Conservation (phyloP, 2,329 filamentous ascomycete species). For the Cladosporium velox region DNA sequence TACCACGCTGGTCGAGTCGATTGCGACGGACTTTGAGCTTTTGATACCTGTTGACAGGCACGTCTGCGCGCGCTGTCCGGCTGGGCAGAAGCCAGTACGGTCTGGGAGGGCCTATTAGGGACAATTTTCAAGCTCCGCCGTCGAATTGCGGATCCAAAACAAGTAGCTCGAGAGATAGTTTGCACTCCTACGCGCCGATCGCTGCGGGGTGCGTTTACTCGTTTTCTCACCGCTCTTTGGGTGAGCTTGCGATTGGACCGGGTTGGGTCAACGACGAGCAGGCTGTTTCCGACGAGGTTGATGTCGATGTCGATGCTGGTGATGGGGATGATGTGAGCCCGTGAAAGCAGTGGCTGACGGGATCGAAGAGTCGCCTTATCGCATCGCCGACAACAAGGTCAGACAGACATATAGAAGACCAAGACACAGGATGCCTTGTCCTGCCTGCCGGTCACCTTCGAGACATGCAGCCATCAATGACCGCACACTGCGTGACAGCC, state of each 20-base stretch:
- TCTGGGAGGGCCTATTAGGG: conserved; percentile 13
- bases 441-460: conserved; percentile 12
- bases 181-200: conserved; percentile 14
- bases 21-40: neutral
- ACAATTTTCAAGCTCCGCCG: conserved; percentile 6
- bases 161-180: conserved; percentile 8
- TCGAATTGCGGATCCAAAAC: conserved; percentile 10
- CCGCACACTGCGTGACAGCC: conserved; percentile 10
- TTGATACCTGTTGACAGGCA: conserved; percentile 12
- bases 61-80: conserved; percentile 7
- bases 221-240: conserved; percentile 20
- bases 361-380: conserved; percentile 6
- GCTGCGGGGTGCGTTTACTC: conserved; percentile 19
- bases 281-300: conserved; percentile 9
- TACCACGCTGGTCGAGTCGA: conserved; percentile 14
- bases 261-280: neutral
- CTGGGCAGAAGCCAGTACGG: conserved; percentile 14
- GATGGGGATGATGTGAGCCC: conserved; percentile 1
- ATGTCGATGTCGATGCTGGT: neutral
- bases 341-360: neutral
- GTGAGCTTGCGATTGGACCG: conserved; percentile 8
- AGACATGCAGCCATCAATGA: conserved; percentile 19
- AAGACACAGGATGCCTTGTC: conserved; percentile 10
- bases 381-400: conserved; percentile 18
- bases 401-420: conserved; percentile 16